A percentile compares a stretch with the other conserved stretches of the same genome.
These are phyloP conservation scores for Calocybe gangraenosa DNA, from an alignment of 768 basidiomycete species.

Conservation along the genomic window DNA sequence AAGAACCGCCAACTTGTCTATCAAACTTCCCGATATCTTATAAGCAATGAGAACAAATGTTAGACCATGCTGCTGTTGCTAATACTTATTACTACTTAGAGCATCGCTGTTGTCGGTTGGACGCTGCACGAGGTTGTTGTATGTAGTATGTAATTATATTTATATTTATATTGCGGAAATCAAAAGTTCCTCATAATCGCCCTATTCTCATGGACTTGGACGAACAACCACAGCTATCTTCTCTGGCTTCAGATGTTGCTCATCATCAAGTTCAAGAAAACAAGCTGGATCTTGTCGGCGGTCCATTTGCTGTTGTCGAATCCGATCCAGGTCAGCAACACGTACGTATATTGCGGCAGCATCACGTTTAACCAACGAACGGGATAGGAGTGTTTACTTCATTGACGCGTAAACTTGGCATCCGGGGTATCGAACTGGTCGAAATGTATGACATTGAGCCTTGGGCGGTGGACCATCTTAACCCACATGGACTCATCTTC, in stretches of 20 bases:
- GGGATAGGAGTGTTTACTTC: slow-evolving; percentile 53
- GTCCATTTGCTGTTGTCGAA: slow-evolving; percentile 60
- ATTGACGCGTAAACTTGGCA: slow-evolving; percentile 50
- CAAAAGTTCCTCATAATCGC: too few relatives aligned
- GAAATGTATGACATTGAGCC: slow-evolving; percentile 64
- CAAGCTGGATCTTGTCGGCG: slow-evolving; percentile 48
- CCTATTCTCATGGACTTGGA: slow-evolving; percentile 4
- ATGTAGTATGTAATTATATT: too few relatives aligned
- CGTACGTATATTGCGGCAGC: too few relatives aligned
- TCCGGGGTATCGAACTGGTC: slow-evolving; percentile 46
- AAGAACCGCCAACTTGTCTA: too few relatives aligned
- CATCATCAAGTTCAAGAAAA: slow-evolving; percentile 9
- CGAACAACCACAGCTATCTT: slow-evolving; percentile 1
- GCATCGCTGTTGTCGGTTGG: too few relatives aligned
- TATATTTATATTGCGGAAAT: too few relatives aligned
- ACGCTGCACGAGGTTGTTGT: too few relatives aligned
- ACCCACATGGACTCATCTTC: slow-evolving; percentile 57
- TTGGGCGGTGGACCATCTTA: slow-evolving; percentile 57
- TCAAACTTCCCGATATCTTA: too few relatives aligned
- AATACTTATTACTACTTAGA: too few relatives aligned
- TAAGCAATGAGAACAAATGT: too few relatives aligned
- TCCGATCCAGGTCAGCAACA: slow-evolving; percentile 40
- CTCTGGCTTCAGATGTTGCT: neutral
- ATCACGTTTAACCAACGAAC: too few relatives aligned
- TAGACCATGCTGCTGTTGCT: too few relatives aligned